phyloP scores from a whole-genome alignment of 768 basidiomycete species.

The Solioccasus polychromus region DNA sequence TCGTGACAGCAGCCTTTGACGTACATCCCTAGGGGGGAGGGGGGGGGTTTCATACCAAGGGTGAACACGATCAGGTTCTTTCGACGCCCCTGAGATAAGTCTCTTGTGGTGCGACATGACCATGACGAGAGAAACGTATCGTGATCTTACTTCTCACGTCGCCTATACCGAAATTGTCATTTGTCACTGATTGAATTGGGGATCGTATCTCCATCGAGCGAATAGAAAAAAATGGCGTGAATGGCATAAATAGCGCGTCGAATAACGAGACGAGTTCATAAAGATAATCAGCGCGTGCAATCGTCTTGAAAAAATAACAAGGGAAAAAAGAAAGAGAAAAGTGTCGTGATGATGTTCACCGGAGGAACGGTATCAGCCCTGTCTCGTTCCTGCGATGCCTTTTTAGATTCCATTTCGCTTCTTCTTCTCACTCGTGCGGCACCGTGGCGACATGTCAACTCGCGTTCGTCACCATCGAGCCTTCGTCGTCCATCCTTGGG shows the following conservation, averaged over 20 bases:
- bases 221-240: slow-evolving; percentile 7
- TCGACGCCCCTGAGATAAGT: not conserved
- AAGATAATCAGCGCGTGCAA: slow-evolving; percentile 22
- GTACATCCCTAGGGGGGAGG: too few species aligned
- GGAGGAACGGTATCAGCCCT: too few species aligned
- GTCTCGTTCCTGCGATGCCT: too few species aligned
- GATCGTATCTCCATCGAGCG: slow-evolving; percentile 3
- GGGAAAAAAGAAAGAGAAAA: too few species aligned
- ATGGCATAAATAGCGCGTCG: slow-evolving; percentile 25
- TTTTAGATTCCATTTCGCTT: too few species aligned
- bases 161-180: not conserved
- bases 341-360: too few species aligned
- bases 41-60: slow-evolving; percentile 1
- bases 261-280: slow-evolving; percentile 16
- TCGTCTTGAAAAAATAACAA: too few species aligned
- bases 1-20: not conserved
- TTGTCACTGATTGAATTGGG: not conserved
- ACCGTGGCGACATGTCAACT: too few species aligned
- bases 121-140: not conserved
- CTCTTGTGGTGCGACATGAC: too few species aligned
- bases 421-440: not conserved
- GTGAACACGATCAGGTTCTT: slow-evolving; percentile 4
- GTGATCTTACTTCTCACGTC: slow-evolving; percentile 8
- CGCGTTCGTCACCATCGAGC: slow-evolving; percentile 4
- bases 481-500: slow-evolving; percentile 6